Base-by-base conservation (phyloP, 2,329 filamentous ascomycete species). In the Aspergillus brasiliensis region DNA sequence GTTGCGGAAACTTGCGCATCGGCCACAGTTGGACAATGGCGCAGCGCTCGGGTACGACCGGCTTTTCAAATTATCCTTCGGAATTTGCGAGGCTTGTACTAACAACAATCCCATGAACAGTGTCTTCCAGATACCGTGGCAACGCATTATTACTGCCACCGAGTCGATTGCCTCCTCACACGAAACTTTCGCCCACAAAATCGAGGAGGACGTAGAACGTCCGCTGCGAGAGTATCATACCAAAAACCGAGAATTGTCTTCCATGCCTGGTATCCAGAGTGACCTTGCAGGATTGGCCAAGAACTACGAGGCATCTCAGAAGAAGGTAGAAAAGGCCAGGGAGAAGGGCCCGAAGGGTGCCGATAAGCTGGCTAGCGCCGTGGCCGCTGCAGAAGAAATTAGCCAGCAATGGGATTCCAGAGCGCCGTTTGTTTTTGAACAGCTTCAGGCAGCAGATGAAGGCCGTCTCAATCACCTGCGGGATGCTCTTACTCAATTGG, bases 351-450 rank as follows among this genome's bases (percentile, higher is more conserved):
- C 89, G 44, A 92, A 87, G 55, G 75, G 74, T 69, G 84, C 88
- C 2, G 86, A 87, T 60, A 96, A 95, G 76, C 85, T 95, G 40
- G 90, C 92, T 46, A 84, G 84, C 63, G 92, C 92, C 11, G 83
- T 86, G 10, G 81, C 86, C 17, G 88, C 88, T 65, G 85, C 96
- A 46, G 91, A 96, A 64, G 87, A 87, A 61, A 89, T 92, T n/a
- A 86, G 83, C 47, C 85, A 89, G 65, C 90, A 96, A 73, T 99
- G 95, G 95, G 89, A 97, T 58, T 92, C 92, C 0, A 92, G 97
- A 75, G 92, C 95, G 13, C 95, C 95, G 1, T 98, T 91, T 76
- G 90, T 97, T 62, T 97, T 96, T 72, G 95, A 99, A 77, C 90
- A 89, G 62, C 85, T 99, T 25, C 95, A 99, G 75, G 89, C 91